These are phyloP conservation scores for Platanthera zijinensis DNA, from an alignment of 106 monocot species.

Conservation along the genomic window DNA sequence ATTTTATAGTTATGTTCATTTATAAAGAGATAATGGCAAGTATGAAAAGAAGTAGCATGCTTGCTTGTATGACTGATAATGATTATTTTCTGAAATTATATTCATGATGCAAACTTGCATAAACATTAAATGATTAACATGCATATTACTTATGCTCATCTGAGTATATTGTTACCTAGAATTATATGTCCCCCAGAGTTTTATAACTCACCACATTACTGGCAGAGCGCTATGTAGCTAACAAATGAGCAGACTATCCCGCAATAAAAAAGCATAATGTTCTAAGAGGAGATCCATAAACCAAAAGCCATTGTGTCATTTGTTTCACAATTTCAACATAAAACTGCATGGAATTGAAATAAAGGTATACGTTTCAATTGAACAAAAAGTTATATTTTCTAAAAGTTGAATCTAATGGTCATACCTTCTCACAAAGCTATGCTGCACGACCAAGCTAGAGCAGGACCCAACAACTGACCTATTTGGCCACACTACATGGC, in stretches of 20 bases:
- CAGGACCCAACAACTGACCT: slow-evolving; percentile 93
- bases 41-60: too few species aligned
- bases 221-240: slow-evolving; percentile 34
- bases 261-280: slow-evolving; percentile 91
- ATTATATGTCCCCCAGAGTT: neutral
- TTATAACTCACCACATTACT: neutral
- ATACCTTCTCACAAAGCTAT: slow-evolving; percentile 84
- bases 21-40: too few species aligned
- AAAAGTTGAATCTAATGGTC: slow-evolving; percentile 1
- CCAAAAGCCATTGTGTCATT: slow-evolving; percentile 77
- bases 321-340: slow-evolving; percentile 89
- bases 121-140: too few species aligned
- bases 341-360: slow-evolving; percentile 42
- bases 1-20: too few species aligned
- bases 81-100: too few species aligned
- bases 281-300: slow-evolving; percentile 80
- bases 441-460: slow-evolving; percentile 73
- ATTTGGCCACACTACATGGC: slow-evolving; percentile 83
- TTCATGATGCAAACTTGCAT: too few species aligned
- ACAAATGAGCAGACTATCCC: slow-evolving; percentile 86
- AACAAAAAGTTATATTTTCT: neutral
- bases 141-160: too few species aligned
- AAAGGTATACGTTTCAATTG: neutral
- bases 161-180: too few species aligned
- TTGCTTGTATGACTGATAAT: too few species aligned